These are phyloP conservation scores for Phlebopus sp. DNA, from an alignment of 1,284 basidiomycete species.

Conservation along the genomic window DNA sequence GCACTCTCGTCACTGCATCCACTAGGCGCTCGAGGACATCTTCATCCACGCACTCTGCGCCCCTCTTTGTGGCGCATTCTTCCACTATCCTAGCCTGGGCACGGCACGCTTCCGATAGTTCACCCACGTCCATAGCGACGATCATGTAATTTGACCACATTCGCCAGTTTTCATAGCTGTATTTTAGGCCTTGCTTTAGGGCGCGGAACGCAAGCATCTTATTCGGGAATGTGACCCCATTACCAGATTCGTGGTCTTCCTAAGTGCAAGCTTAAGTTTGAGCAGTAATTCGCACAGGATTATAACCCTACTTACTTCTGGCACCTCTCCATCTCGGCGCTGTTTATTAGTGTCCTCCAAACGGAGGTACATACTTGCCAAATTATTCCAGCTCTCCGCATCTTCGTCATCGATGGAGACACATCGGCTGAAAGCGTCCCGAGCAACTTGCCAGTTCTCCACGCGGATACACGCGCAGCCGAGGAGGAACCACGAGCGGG, in stretches of 20 bases:
- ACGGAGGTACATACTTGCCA: constrained; percentile 92
- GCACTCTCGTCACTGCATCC: constrained; percentile 72
- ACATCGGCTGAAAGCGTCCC: constrained; percentile 82
- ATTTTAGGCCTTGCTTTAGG: constrained; percentile 84
- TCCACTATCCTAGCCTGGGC: constrained; percentile 85
- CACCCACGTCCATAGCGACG: constrained; percentile 90
- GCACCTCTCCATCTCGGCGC: constrained; percentile 23
- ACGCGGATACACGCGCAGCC: constrained; percentile 84
- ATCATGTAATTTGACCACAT: constrained; percentile 99
- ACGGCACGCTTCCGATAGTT: constrained; percentile 84
- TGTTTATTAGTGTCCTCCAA: constrained; percentile 48
- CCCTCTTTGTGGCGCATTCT: constrained; percentile 66
- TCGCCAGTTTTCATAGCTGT: constrained; percentile 89
- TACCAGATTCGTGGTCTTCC: constrained; percentile 12
- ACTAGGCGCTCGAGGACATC: constrained; percentile 87
- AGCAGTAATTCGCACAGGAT: not conserved
- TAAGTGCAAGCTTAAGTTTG: constrained; percentile 17
- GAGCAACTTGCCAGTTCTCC: constrained; percentile 83
- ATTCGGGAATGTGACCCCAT: constrained; percentile 57
- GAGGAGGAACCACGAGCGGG: constrained; percentile 93
- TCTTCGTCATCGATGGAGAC: constrained; percentile 94
- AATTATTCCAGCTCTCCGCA: constrained; percentile 97
- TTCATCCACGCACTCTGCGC: constrained; percentile 68
- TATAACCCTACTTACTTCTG: constrained; percentile 22
- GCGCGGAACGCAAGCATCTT: constrained; percentile 94